Conservation (phyloP, 106 monocot genomes). For the Gastrodia elata region DNA sequence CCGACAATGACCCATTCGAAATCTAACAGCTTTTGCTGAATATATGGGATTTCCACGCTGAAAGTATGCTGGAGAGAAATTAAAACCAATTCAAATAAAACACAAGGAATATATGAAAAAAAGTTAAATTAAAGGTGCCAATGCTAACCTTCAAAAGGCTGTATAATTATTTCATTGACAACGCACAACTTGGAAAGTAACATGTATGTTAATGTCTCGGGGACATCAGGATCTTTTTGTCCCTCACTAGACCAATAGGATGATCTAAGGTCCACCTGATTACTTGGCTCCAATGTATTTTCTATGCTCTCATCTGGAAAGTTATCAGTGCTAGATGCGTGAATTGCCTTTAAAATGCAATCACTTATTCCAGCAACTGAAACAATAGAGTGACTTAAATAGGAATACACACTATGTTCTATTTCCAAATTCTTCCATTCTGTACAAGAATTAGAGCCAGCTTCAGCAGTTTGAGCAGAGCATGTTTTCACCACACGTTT, state of each 20-base stretch:
- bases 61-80: conserved; percentile 38
- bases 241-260: conserved; percentile 97
- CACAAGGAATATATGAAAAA: not conserved
- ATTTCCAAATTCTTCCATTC: conserved; percentile 42
- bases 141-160: conserved; percentile 71
- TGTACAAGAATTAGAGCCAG: conserved; percentile 21
- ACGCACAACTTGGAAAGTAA: conserved; percentile 49
- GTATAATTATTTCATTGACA: conserved; percentile 60
- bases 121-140: not conserved
- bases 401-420: conserved; percentile 45
- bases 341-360: conserved; percentile 33
- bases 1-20: conserved; percentile 44
- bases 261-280: conserved; percentile 27
- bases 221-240: conserved; percentile 34
- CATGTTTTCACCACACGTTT: conserved; percentile 22
- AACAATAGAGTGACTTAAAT: conserved; percentile 23
- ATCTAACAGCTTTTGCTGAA: conserved; percentile 56
- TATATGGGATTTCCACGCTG: conserved; percentile 55
- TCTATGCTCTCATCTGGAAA: conserved; percentile 72
- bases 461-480: conserved; percentile 13
- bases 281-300: conserved; percentile 49
- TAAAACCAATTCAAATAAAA: not conserved
- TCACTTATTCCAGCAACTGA: conserved; percentile 17
- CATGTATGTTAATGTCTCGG: conserved; percentile 66
- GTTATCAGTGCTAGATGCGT: conserved; percentile 88